phyloP scores from a whole-genome alignment of 176 grass and related monocot species.

The Ensete ventricosum region DNA sequence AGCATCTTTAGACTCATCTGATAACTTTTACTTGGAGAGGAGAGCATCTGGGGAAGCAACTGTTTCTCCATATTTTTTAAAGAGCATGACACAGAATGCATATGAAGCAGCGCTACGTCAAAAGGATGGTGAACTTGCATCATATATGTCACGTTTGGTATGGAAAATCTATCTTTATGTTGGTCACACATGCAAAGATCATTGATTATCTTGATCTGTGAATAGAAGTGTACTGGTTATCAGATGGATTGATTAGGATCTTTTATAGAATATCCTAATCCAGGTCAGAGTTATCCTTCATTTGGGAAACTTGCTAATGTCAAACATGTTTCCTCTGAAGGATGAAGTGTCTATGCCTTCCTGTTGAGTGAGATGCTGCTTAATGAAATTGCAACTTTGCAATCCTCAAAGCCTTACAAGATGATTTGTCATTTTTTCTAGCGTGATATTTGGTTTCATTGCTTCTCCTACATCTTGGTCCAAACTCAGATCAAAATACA shows the following conservation, averaged over 20 bases:
- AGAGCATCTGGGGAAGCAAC: slow-evolving; percentile 82
- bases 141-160: slow-evolving; percentile 97
- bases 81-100: slow-evolving; percentile 97
- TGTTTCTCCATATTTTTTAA: slow-evolving; percentile 79
- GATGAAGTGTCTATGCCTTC: not conserved
- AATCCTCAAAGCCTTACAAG: no score
- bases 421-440: no score
- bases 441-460: no score
- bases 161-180: slow-evolving; percentile 16
- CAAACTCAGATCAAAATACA: no score
- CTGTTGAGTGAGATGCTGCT: no score
- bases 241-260: no score
- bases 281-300: not conserved
- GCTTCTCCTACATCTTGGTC: no score
- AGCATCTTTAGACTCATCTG: slow-evolving; percentile 80
- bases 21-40: slow-evolving; percentile 62
- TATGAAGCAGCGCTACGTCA: slow-evolving; percentile 91
- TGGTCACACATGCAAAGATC: not conserved
- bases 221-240: no score
- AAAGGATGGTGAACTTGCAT: slow-evolving; percentile 94
- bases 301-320: not conserved
- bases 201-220: no score
- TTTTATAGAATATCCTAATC: not conserved
- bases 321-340: not conserved
- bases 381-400: no score